phyloP scores from a whole-genome alignment of 306 rosid species.

The Lithocarpus polystachyus region DNA sequence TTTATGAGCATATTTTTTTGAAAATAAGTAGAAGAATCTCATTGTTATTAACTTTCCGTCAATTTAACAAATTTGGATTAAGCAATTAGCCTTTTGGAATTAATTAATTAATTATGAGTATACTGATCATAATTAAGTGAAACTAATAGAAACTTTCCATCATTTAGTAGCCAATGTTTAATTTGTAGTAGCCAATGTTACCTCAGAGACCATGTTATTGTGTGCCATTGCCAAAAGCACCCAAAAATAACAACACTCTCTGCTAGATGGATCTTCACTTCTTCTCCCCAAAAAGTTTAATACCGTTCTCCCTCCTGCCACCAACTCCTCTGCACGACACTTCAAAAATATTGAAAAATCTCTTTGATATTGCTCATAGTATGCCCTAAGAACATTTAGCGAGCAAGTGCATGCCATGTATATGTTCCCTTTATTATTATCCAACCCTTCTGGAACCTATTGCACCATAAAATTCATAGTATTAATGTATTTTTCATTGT shows the following conservation, averaged over 20 bases:
- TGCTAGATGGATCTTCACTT: slow-evolving; percentile 7
- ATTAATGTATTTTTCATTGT: no score
- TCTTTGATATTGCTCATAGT: slow-evolving; percentile 42
- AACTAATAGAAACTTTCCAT: no score
- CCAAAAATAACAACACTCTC: slow-evolving; percentile 15
- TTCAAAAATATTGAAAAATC: slow-evolving; percentile 20
- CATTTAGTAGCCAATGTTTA: no score
- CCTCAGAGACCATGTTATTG: slow-evolving; percentile 9
- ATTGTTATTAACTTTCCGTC: no score
- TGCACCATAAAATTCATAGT: not conserved
- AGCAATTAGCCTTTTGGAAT: no score
- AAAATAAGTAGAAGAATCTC: no score
- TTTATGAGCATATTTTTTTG: no score
- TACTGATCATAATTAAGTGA: no score
- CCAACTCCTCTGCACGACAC: slow-evolving; percentile 44
- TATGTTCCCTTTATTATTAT: slow-evolving; percentile 54
- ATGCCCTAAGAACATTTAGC: slow-evolving; percentile 36
- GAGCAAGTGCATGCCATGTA: slow-evolving; percentile 46
- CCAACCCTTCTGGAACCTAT: slow-evolving; percentile 51
- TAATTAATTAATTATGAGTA: no score
- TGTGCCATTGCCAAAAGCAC: slow-evolving; percentile 53
- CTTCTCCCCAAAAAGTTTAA: slow-evolving; percentile 46
- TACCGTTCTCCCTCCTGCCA: slow-evolving; percentile 47
- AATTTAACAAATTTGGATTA: no score
- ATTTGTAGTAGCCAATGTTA: no score